Evolutionary conservation across 106 monocot species (phyloP), one percentile per base, ranked within the genome.

Genomic region (Acanthochlamys bracteata): DNA sequence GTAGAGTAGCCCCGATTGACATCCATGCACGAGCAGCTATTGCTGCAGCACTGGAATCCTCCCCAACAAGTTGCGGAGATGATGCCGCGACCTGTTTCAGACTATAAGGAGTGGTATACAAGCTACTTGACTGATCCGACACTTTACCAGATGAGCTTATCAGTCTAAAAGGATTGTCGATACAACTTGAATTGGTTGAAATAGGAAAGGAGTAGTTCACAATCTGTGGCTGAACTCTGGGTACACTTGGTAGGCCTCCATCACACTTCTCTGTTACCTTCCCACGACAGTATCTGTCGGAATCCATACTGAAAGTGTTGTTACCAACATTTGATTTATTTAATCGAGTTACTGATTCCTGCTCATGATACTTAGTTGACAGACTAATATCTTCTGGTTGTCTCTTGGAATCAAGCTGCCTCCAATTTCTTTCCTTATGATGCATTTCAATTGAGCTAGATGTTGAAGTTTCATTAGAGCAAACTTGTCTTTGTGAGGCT

Each of bases 21-120:
- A 89, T 86, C 83, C 93, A 86, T 49, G 84, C 45, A 20, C 63
- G 69, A 69, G 76, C 71, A 45, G 79, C 71, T 53, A 65, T 72
- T 53, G 79, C 57, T 49, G 83, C 67, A 61, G 66, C 65, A 76
- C 61, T 71, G 7, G 61, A 57, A 63, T 65, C 64, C 54, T 78
- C 78, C 64, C 71, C 76, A 41, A 59, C 59, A 4, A 61, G 26
- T 59, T 61, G 63, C 63, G 54, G 66, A 65, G 66, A 53, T 19
- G 72, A 24, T 63, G 82, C 54, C 2, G 53, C 61, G 20, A 74
- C 63, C 13, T 66, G 71, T 43, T 72, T 59, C 41, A 64, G n/a
- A 66, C 58, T 21, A 66, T 65, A 14, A 8, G 6, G 17, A 15
- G 23, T 60, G 13, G 39, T 52, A 17, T 74, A 73, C 24, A 45